These are phyloP conservation scores for Physcomitrium patens DNA, from an alignment of 225 moss, liverwort and hornwort species.

Conservation along the genomic window DNA sequence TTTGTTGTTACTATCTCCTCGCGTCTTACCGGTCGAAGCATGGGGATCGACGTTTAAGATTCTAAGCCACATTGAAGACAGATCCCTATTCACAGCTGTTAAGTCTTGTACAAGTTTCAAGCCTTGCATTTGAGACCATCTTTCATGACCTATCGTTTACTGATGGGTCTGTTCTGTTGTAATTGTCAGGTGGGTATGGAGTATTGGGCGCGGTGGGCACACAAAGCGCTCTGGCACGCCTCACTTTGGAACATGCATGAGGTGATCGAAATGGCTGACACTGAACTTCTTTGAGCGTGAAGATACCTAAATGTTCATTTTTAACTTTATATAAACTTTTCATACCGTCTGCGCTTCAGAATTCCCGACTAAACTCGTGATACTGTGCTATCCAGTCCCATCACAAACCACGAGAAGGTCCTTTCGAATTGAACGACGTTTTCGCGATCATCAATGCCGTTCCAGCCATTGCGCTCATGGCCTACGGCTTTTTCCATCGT, in stretches of 20 bases:
- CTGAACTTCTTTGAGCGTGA: neutral
- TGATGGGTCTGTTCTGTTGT: neutral
- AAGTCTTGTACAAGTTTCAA: no score
- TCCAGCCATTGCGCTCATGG: slow-evolving; percentile 77
- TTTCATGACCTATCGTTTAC: no score
- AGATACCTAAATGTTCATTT: neutral
- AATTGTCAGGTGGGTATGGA: slow-evolving; percentile 78
- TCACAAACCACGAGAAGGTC: slow-evolving; percentile 80
- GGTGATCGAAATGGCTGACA: slow-evolving; percentile 25
- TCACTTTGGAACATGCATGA: slow-evolving; percentile 95
- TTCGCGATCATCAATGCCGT: slow-evolving; percentile 91
- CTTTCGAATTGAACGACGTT: slow-evolving; percentile 82
- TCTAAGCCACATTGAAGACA: no score
- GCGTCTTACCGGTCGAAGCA: no score
- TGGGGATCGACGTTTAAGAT: no score
- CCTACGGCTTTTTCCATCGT: slow-evolving; percentile 74
- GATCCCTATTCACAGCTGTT: no score
- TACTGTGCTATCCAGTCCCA: slow-evolving; percentile 57
- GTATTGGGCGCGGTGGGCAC: slow-evolving; percentile 96
- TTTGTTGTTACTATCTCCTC: no score
- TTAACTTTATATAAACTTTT: neutral
- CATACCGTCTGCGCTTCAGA: neutral
- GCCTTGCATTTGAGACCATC: neutral
- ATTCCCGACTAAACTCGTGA: neutral
- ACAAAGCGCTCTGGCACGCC: slow-evolving; percentile 92